Base-by-base conservation (phyloP, 345 rosid species). In the Dipteronia dyeriana region DNA sequence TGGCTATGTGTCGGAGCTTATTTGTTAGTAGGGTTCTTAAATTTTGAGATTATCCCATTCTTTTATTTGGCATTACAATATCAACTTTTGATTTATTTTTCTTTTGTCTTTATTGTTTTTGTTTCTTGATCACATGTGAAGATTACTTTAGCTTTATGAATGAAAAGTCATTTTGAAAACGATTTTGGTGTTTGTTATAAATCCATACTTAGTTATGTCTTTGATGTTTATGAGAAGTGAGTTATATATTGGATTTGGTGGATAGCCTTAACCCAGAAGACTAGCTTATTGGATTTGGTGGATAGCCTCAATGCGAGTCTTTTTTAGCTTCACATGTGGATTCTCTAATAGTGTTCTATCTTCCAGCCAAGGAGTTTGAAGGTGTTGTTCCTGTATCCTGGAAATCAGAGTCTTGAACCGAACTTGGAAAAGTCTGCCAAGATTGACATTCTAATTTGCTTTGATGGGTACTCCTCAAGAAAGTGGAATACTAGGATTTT, bases 341-440 rank as follows among this genome's bases (percentile, higher is more conserved):
- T 49, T 49, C 57, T 16, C 57, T 53, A 53, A 53, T 5, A 53
- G 57, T 53, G n/a, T 26, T 49, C 8, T 70, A 25, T 70, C 14
- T 12, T 66, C 47, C 31, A 70, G 17, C 51, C 31, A 70, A 70
- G 73, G 73, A 25, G 60, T 70, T 26, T 70, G 60, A 70, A 16
- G 61, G 22, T 51, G n/a, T 38, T 49, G 19, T 11, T 1, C 7
- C 59, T 4, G 2, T 14, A 25, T 25, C 56, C 41, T 26, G 39
- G 23, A 70, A 25, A 70, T 49, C 41, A 49, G 38, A 49, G 41
- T 51, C n/a, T 34, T 70, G 73, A 47, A 7, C 11, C 20, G 38
- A 69, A 22, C 73, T 51, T 70, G 19, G 22, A 70, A 70, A 71
- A 56, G 29, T 54, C 45, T 29, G 63, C 47, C 19, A 54, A 10